Evolutionary conservation across 225 moss, liverwort and hornwort species (phyloP), one percentile per base, ranked within the genome.

Genomic region (Thuidium tamariscinum): DNA sequence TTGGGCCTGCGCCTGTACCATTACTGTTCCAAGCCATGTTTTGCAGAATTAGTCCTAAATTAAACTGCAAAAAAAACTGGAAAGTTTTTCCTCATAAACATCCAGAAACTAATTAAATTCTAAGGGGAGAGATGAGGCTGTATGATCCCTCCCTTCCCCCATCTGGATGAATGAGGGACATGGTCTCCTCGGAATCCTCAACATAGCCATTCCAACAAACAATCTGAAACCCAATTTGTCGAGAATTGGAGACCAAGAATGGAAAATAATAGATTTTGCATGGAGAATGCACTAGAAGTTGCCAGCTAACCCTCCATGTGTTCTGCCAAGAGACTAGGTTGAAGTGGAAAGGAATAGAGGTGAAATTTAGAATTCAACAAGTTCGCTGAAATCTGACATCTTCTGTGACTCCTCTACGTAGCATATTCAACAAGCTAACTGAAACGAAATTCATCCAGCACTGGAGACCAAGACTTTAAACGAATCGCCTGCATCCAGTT

Each of bases 1-100:
- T 70, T 91, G 90, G n/a, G 88, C 86, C 91, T 91, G 91, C 72
- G 92, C 93, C 89, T 84, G 91, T 14, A 85, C 87, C 72, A 81
- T 81, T 81, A 88, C 95, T 93, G 86, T 82, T 77, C 85, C 88
- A 91, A 85, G 82, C 61, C 90, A 84, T 8, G 49, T 39, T 72
- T n/a, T 75, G 14, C 85, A n/a, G 42, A 41, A 55, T 87, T 77
- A 91, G 79, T 81, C 55, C 86, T 79, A 52, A 39, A 89, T 8
- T 21, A 29, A 37, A 32, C 52, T 54, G 32, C 54, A 54, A 37
- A 56, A 30, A 52, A 9, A 79, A 51, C 61, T 27, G 19, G 55
- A 48, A 49, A 46, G 5, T 15, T 10, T 30, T 26, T 26, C 2
- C 25, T 54, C 44, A 39, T 27, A 37, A 79, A 69, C 5, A 55